Conservation (phyloP, 1,139 yeast species). For the Suhomyces panamericanus region DNA sequence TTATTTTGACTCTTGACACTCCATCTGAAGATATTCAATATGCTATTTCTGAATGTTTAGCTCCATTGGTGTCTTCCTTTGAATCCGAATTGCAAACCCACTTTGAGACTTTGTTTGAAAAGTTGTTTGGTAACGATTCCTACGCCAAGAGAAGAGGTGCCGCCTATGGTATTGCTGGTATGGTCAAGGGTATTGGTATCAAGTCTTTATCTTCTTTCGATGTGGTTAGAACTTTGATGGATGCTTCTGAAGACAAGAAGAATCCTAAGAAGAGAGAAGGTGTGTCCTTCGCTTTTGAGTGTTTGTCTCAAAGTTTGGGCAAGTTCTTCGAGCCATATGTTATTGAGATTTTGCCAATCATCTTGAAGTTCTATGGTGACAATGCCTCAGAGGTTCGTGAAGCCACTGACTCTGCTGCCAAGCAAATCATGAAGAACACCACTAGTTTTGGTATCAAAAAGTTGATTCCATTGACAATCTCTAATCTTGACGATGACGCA, state of each 20-base stretch:
- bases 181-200: slow-evolving; percentile 88
- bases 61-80: slow-evolving; percentile 72
- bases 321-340: slow-evolving; percentile 90
- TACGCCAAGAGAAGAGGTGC: slow-evolving; percentile 80
- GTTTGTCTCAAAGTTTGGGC: slow-evolving; percentile 74
- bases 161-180: slow-evolving; percentile 93
- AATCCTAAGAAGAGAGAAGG: slow-evolving; percentile 78
- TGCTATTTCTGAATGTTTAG: slow-evolving; percentile 82
- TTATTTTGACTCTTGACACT: slow-evolving; percentile 73
- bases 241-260: slow-evolving; percentile 86
- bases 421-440: slow-evolving; percentile 85
- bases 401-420: slow-evolving; percentile 86
- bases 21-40: slow-evolving; percentile 88
- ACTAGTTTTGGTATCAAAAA: slow-evolving; percentile 91
- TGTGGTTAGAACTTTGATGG: slow-evolving; percentile 71
- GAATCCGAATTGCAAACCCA: slow-evolving; percentile 50
- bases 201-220: slow-evolving; percentile 73
- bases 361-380: slow-evolving; percentile 84
- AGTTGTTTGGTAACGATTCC: slow-evolving; percentile 54
- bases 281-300: slow-evolving; percentile 83
- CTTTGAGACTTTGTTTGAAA: slow-evolving; percentile 58
- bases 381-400: slow-evolving; percentile 79
- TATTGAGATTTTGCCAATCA: slow-evolving; percentile 79
- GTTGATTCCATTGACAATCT: slow-evolving; percentile 86
- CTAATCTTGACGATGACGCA: slow-evolving; percentile 82